Percentiles rank a stretch among this genome's conserved stretches.
phyloP scores from a whole-genome alignment of 108 stramenopile genomes.

The Skeletonema grethae region DNA sequence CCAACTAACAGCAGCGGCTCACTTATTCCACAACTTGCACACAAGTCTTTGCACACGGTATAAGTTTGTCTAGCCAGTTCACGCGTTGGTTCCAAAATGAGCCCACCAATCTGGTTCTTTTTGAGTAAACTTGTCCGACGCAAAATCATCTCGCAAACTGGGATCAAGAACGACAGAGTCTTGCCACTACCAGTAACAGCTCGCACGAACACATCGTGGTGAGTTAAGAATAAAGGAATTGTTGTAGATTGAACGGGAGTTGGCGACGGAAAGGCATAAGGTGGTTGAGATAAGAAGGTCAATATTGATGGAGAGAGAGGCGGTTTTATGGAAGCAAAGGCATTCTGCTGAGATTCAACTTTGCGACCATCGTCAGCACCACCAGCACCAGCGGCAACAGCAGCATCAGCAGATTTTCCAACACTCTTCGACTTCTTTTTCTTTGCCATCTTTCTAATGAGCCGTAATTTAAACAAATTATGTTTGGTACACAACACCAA shows the following conservation, averaged over 20 bases:
- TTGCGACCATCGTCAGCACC: too few relatives aligned
- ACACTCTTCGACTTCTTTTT: too few relatives aligned
- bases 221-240: slow-evolving; percentile 92
- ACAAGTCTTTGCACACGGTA: slow-evolving; percentile 69
- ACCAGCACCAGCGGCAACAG: too few relatives aligned
- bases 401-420: too few relatives aligned
- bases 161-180: slow-evolving; percentile 97
- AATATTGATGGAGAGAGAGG: slow-evolving; percentile 64
- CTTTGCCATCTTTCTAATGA: too few relatives aligned
- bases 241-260: slow-evolving; percentile 95
- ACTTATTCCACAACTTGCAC: slow-evolving; percentile 45
- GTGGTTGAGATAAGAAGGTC: slow-evolving; percentile 53
- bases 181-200: slow-evolving; percentile 98
- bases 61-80: slow-evolving; percentile 95
- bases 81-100: slow-evolving; percentile 93
- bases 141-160: slow-evolving; percentile 89
- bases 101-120: slow-evolving; percentile 70
- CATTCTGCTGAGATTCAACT: slow-evolving; percentile 2
- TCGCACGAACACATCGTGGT: slow-evolving; percentile 97
- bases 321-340: slow-evolving; percentile 37
- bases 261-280: slow-evolving; percentile 72
- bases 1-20: slow-evolving; percentile 80
- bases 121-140: slow-evolving; percentile 51
- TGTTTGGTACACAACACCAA: too few relatives aligned
- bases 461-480: too few relatives aligned